Base-by-base conservation (phyloP, 441 rosid genomes). In the Populus hybrid region DNA sequence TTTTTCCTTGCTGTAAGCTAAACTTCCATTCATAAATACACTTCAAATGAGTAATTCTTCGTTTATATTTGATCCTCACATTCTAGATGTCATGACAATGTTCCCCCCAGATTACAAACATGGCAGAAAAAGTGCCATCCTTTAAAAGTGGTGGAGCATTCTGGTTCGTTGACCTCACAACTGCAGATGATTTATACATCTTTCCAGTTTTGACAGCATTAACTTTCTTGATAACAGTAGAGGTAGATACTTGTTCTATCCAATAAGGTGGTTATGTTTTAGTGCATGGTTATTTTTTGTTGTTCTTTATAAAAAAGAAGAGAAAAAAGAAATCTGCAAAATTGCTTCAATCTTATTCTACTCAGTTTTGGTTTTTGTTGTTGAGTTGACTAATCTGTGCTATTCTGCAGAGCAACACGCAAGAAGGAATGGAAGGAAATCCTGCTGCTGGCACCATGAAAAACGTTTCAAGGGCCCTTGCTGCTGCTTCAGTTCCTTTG, bases 381-480 rank as follows among this genome's bases (percentile, higher is more conserved):
- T 59, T 76, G 38, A 70, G 50, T 70, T 42, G 26, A 61, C 72
- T 72, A 14, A 12, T 54, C 61, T 54, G 61, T 54, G 8, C n/a
- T 11, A 23, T 32, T 80, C 67, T 74, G 21, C 87, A 95, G 98
- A 81, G 77, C 86, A 92, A 92, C 77, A 86, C 86, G 85, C 93
- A 88, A 91, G 94, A 93, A 85, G 97, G 95, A 74, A 80, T 91
- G 92, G 97, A 90, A 85, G 98, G 93, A 79, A 89, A 90, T 85
- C 88, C 95, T 30, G 67, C 70, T 77, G 87, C 89, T 77, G 54
- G 70, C 67, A 88, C 90, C 73, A 77, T 90, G 67, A 92, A 91
- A 83, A 88, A 83, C 16, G 70, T 92, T 57, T 86, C 82, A 1
- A 86, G 93, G 75, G 91, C 66, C 68, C 73, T 92, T 40, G 95